Evolutionary conservation across 1,284 basidiomycete species (phyloP).

Genomic region (Cryptococcus depauperatus): DNA sequence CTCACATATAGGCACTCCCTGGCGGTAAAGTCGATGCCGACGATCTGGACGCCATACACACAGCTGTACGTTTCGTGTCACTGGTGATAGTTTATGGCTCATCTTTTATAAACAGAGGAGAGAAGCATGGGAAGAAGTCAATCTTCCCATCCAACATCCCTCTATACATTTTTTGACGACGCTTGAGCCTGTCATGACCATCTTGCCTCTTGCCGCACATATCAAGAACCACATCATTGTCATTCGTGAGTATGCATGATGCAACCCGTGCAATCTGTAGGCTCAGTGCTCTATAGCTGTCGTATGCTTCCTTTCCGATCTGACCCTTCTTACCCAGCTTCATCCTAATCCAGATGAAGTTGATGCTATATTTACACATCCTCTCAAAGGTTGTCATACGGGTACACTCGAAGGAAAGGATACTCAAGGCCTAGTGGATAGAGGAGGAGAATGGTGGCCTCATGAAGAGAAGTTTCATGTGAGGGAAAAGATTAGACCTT

Average conservation of each 20-base stretch:
- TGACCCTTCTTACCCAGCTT: constrained; percentile 51
- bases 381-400: constrained; percentile 56
- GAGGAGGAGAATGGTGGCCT: constrained; percentile 65
- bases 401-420: constrained; percentile 48
- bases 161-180: constrained; percentile 57
- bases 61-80: constrained; percentile 58
- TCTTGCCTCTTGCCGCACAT: constrained; percentile 52
- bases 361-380: constrained; percentile 67
- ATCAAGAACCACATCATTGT: constrained; percentile 44
- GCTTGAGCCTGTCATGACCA: constrained; percentile 66
- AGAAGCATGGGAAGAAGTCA: constrained; percentile 76
- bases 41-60: constrained; percentile 57
- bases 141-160: constrained; percentile 54
- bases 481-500: no score
- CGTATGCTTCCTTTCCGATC: constrained; percentile 59
- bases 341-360: constrained; percentile 61
- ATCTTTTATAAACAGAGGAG: constrained; percentile 58
- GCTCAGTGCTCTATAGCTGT: no score
- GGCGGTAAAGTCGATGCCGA: constrained; percentile 69
- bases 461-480: constrained; percentile 62
- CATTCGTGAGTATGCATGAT: constrained; percentile 28
- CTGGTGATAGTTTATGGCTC: no score
- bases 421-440: constrained; percentile 50
- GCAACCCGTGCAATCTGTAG: no score
- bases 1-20: constrained; percentile 54